These are phyloP conservation scores for Mycena metata DNA, from an alignment of 768 basidiomycete species.

Conservation along the genomic window DNA sequence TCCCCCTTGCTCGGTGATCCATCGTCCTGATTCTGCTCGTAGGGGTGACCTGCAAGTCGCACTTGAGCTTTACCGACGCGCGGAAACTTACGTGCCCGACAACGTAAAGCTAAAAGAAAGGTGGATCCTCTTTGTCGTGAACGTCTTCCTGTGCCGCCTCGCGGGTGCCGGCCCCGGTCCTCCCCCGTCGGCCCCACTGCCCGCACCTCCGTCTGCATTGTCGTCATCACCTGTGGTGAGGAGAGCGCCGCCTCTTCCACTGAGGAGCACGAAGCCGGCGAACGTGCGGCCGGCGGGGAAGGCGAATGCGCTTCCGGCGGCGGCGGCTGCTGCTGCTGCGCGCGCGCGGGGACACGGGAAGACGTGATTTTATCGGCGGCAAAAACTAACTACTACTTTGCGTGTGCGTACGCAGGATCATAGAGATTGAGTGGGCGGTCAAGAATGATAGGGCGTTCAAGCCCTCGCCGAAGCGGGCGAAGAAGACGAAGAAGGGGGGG, in stretches of 20 bases:
- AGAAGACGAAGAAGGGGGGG: constrained; percentile 45
- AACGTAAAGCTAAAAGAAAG: constrained; percentile 89
- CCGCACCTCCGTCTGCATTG: too few species aligned
- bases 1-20: constrained; percentile 9
- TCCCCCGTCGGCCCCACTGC: too few species aligned
- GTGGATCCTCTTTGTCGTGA: constrained; percentile 82
- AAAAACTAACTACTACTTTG: background rate
- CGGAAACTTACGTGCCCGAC: constrained; percentile 87
- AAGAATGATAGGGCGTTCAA: constrained; percentile 72
- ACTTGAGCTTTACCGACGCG: constrained; percentile 85
- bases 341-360: constrained; percentile 13
- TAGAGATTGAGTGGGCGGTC: constrained; percentile 86
- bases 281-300: background rate
- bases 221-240: too few species aligned
- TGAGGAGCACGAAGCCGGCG: too few species aligned
- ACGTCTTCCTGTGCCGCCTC: constrained; percentile 73
- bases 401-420: constrained; percentile 64
- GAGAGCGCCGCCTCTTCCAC: too few species aligned
- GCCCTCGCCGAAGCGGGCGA: constrained; percentile 67
- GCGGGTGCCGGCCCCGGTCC: constrained; percentile 42
- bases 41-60: constrained; percentile 88
- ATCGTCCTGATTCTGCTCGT: constrained; percentile 21
- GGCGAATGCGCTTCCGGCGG: too few species aligned
- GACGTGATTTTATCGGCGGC: constrained; percentile 4
- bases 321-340: too few species aligned